Evolutionary conservation across 2,329 filamentous ascomycete species (phyloP), one percentile per base, ranked within the genome.

Genomic region (Fusarium drepaniforme): DNA sequence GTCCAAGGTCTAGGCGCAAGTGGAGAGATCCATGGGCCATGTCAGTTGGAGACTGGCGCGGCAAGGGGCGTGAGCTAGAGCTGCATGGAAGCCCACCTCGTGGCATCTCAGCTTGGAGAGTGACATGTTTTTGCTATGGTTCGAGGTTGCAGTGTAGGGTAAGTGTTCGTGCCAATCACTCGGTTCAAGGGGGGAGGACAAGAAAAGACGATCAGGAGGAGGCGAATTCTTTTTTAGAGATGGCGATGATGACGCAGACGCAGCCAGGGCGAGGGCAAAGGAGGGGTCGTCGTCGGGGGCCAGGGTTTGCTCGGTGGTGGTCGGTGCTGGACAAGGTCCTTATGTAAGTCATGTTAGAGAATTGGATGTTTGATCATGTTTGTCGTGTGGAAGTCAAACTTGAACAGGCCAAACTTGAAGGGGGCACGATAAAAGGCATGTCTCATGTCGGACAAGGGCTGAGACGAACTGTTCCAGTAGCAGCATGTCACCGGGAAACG

Each of bases 81-180:
- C 67, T 76, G 75, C 76, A 74, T 68, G 69, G 76, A 78, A 74
- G 68, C 66, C 68, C 73, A 76, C 75, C 76, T 76, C 73, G 73
- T 78, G 76, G 76, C 62, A 68, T 68, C 30, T 73, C 67, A 67
- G 68, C 67, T 75, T 59, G 56, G 60, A 53, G 46, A 58, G 57
- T 65, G 66, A 64, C 64, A 70, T 59, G 44, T 64, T 60, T 51
- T 33, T 53, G 23, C 56, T 25, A 16, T 38, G 33, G 33, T 56
- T 33, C 13, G 21, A 56, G 37, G 44, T 42, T 53, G 56, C 23
- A 46, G 51, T 77, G 70, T 75, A 78, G 73, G 75, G 76, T 77
- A 78, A 40, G 30, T 74, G 58, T 37, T 4, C 5, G 40, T 23
- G 66, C 25, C 53, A 59, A 58, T 63, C 30, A 23, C 18, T 70